These are phyloP conservation scores for Melocanna baccifera DNA, from an alignment of 176 grass and related monocot species.

Conservation along the genomic window DNA sequence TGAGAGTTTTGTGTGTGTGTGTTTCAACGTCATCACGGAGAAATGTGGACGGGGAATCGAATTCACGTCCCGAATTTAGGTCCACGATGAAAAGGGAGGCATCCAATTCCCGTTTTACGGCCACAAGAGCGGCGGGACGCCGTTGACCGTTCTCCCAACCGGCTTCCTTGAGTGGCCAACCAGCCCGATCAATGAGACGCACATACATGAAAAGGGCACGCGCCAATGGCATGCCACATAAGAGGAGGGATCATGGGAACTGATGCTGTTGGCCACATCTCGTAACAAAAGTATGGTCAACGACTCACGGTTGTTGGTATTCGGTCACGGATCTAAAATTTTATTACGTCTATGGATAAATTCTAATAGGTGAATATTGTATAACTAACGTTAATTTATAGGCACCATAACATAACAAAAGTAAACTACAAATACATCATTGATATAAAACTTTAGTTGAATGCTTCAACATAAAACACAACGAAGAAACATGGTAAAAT, in stretches of 20 bases:
- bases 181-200: neutral
- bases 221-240: neutral
- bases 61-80: neutral
- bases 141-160: neutral
- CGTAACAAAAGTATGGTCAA: neutral
- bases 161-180: neutral
- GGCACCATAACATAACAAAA: too few species aligned
- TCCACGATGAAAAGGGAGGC: constrained; percentile 13
- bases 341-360: too few species aligned
- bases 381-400: too few species aligned
- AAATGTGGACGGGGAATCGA: constrained; percentile 4
- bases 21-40: neutral
- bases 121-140: constrained; percentile 4
- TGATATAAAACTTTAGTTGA: too few species aligned
- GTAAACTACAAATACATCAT: too few species aligned
- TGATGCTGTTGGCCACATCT: constrained; percentile 57
- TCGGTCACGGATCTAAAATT: too few species aligned
- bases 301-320: neutral
- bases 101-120: constrained; percentile 53
- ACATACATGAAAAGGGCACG: neutral
- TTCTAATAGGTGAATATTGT: too few species aligned
- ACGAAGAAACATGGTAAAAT: too few species aligned
- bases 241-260: constrained; percentile 1
- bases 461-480: too few species aligned
- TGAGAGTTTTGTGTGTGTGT: neutral